Evolutionary conservation across 2,329 filamentous ascomycete species (phyloP), one percentile per base, ranked within the genome.

Genomic region (Taxawa tesnikishii): DNA sequence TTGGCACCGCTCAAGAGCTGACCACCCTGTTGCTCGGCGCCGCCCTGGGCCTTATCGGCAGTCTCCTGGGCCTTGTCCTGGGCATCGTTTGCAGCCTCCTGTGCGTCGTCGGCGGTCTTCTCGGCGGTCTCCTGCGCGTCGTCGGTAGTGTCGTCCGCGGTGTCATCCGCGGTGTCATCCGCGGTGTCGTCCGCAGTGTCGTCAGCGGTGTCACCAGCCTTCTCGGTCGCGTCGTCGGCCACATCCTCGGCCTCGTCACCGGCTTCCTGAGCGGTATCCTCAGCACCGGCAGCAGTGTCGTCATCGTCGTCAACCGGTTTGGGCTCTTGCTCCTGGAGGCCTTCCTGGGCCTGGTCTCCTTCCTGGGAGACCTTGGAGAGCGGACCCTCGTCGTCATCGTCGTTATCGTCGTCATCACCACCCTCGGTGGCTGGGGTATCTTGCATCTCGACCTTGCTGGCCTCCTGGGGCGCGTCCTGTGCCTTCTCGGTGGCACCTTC

Each of bases 351-450:
- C 15, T 63, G 53, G 29, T 60, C 56, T 33, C 54, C 58, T 27
- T 56, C 56, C 43, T 65, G 53, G 33, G 60, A 62, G 26, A 66
- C 62, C 47, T 66, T 67, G 49, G 58, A 60, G 43, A 54, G 44
- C 15, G 51, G 48, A 24, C 45, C 52, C 26, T 56, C 45, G 28
- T 50, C 51, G 18, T 51, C 51, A 13, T 53, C 48, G 43, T 58
- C 40, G 42, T 53, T 40, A 13, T 40, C 43, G 30, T 58, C 56
- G 31, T 54, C 51, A 19, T 51, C 44, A 31, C 50, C 47, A 14
- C 50, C 46, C 23, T 49, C 41, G 21, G 28, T 46, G 15, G 46
- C 40, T 18, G 49, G 40, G 16, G 49, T 46, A 34, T 54, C 55
- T 38, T 51, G 54, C 47, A 59, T 47, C 38, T 48, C 49, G 28